Conservation (phyloP, 805 yeast species). For the Candida yuanshanica region DNA sequence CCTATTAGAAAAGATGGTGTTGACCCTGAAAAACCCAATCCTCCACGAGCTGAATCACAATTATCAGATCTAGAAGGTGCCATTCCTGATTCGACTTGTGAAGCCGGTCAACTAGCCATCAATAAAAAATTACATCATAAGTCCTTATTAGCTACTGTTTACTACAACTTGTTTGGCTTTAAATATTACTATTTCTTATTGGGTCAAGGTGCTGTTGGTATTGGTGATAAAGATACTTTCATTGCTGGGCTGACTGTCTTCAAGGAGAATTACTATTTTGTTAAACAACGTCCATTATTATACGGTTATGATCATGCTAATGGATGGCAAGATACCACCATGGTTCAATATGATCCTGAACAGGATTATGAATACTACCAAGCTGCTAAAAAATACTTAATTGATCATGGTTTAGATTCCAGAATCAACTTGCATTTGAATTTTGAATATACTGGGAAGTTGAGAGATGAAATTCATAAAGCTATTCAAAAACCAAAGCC, state of each 20-base stretch:
- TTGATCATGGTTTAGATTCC: slow-evolving; percentile 17
- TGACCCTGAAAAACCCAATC: slow-evolving; percentile 37
- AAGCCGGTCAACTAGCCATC: slow-evolving; percentile 65
- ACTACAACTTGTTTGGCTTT: slow-evolving; percentile 67
- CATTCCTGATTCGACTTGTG: slow-evolving; percentile 64
- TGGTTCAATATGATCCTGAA: slow-evolving; percentile 26
- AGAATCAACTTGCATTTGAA: slow-evolving; percentile 20
- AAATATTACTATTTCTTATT: slow-evolving; percentile 60
- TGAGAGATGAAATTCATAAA: slow-evolving; percentile 17
- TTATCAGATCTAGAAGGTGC: slow-evolving; percentile 58
- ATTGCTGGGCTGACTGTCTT: slow-evolving; percentile 28
- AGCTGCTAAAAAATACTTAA: slow-evolving; percentile 16
- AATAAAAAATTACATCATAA: slow-evolving; percentile 55
- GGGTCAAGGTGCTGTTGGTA: slow-evolving; percentile 74
- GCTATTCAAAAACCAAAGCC: slow-evolving; percentile 13
- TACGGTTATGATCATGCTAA: slow-evolving; percentile 19
- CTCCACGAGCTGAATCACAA: slow-evolving; percentile 30
- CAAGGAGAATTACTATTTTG: slow-evolving; percentile 20
- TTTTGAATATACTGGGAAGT: slow-evolving; percentile 14
- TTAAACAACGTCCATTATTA: slow-evolving; percentile 22
- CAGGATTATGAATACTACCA: slow-evolving; percentile 20
- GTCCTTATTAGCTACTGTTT: slow-evolving; percentile 53
- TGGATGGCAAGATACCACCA: slow-evolving; percentile 26
- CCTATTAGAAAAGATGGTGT: slow-evolving; percentile 34
- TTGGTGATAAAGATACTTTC: slow-evolving; percentile 77